These are phyloP conservation scores for Lasiosphaeria miniovina DNA, from an alignment of 495 filamentous ascomycete genomes.

Conservation along the genomic window DNA sequence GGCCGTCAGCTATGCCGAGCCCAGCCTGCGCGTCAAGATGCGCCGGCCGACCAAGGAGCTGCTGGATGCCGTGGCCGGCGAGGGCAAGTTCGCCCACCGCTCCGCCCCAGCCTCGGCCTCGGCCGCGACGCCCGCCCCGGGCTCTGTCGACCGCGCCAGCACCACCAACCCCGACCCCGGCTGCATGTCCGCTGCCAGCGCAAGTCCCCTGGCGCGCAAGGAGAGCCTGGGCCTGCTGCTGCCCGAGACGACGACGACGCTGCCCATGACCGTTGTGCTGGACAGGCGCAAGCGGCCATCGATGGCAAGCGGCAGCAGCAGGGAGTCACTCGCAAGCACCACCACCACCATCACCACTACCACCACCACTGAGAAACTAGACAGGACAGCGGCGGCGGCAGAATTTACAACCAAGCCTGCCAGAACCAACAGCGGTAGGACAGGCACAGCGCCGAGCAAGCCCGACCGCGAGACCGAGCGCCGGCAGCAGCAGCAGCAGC, in stretches of 20 bases:
- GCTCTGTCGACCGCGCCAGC: slow-evolving; percentile 10
- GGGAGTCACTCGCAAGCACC: slow-evolving; percentile 1
- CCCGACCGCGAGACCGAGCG: too few relatives aligned
- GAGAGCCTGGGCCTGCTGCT: neutral
- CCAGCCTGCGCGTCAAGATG: slow-evolving; percentile 85
- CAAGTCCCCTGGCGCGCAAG: slow-evolving; percentile 24
- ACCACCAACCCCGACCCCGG: slow-evolving; percentile 3
- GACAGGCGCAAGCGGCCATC: slow-evolving; percentile 34
- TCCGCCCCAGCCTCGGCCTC: slow-evolving; percentile 6
- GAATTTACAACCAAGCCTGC: neutral
- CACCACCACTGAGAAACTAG: neutral
- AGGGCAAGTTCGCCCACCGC: slow-evolving; percentile 44
- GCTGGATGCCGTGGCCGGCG: slow-evolving; percentile 63
- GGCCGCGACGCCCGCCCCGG: neutral
- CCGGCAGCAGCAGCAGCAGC: neutral
- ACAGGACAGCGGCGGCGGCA: neutral
- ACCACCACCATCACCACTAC: neutral
- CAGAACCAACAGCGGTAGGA: neutral
- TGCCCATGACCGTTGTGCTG: slow-evolving; percentile 30
- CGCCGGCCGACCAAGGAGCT: slow-evolving; percentile 72
- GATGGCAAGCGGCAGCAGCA: neutral
- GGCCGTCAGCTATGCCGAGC: slow-evolving; percentile 79
- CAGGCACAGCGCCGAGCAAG: neutral
- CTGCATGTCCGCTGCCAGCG: neutral
- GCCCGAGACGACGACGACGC: neutral